Evolutionary conservation across 1,139 yeast genomes (phyloP).

Genomic region (Candida sanyaensis): DNA sequence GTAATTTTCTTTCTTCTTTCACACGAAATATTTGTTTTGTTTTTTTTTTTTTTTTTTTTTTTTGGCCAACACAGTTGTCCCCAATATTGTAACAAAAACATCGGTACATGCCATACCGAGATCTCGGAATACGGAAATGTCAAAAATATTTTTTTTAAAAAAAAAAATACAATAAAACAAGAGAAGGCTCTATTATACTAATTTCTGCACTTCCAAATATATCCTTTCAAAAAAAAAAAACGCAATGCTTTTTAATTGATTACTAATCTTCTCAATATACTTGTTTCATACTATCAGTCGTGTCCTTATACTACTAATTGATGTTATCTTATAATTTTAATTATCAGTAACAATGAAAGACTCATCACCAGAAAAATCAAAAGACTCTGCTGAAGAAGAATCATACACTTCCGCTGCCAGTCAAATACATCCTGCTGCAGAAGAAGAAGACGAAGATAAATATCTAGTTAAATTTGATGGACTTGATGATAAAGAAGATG

Average conservation of each 20-base stretch:
- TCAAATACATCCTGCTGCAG: not conserved
- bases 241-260: not conserved
- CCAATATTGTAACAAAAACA: too few species aligned
- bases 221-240: not conserved
- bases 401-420: not conserved
- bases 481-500: conserved; percentile 27
- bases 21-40: too few species aligned
- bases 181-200: not conserved
- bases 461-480: conserved; percentile 26
- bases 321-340: too few species aligned
- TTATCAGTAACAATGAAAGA: not conserved
- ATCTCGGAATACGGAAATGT: not conserved
- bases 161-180: conserved; percentile 1
- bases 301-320: too few species aligned
- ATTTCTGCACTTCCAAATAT: too few species aligned
- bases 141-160: not conserved
- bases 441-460: conserved; percentile 10
- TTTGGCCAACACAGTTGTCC: too few species aligned
- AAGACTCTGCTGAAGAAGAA: not conserved
- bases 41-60: too few species aligned
- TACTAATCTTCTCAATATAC: not conserved
- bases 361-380: not conserved
- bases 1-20: too few species aligned
- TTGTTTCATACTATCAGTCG: too few species aligned
- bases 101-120: not conserved